A percentile compares a stretch with the other conserved stretches of the same genome.
Conservation (phyloP, 306 rosid genomes). For the Sphenostylis stenocarpa region DNA sequence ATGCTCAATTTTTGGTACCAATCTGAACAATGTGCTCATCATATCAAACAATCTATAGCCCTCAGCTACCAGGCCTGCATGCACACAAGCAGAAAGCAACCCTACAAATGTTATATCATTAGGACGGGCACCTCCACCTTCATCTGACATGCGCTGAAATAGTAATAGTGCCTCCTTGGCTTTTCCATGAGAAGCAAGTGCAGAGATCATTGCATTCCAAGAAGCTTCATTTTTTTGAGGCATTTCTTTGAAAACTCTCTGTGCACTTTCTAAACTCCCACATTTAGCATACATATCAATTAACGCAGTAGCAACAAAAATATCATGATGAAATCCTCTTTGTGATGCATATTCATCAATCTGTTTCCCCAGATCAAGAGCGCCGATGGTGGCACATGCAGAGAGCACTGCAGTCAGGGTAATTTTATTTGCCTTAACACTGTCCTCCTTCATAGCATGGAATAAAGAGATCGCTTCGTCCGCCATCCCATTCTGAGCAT, state of each 20-base stretch:
- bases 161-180: slow-evolving; percentile 72
- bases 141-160: slow-evolving; percentile 66
- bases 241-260: slow-evolving; percentile 67
- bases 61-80: slow-evolving; percentile 73
- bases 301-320: slow-evolving; percentile 77
- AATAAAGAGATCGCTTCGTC: slow-evolving; percentile 72
- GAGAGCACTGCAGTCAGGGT: slow-evolving; percentile 73
- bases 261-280: slow-evolving; percentile 79
- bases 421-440: slow-evolving; percentile 63
- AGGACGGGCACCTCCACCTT: slow-evolving; percentile 59
- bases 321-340: slow-evolving; percentile 59
- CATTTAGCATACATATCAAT: slow-evolving; percentile 96
- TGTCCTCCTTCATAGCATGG: slow-evolving; percentile 60
- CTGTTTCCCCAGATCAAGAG: slow-evolving; percentile 77
- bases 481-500: slow-evolving; percentile 91
- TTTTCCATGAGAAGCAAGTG: slow-evolving; percentile 88
- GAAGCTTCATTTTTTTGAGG: slow-evolving; percentile 84
- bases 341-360: slow-evolving; percentile 65
- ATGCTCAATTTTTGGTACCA: slow-evolving; percentile 89
- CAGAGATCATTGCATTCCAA: slow-evolving; percentile 97
- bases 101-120: slow-evolving; percentile 88
- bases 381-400: slow-evolving; percentile 77
- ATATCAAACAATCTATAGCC: slow-evolving; percentile 67
- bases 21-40: slow-evolving; percentile 68
- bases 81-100: slow-evolving; percentile 94